phyloP scores from a whole-genome alignment of 78 protist species.

The Abeoforma whisleri region DNA sequence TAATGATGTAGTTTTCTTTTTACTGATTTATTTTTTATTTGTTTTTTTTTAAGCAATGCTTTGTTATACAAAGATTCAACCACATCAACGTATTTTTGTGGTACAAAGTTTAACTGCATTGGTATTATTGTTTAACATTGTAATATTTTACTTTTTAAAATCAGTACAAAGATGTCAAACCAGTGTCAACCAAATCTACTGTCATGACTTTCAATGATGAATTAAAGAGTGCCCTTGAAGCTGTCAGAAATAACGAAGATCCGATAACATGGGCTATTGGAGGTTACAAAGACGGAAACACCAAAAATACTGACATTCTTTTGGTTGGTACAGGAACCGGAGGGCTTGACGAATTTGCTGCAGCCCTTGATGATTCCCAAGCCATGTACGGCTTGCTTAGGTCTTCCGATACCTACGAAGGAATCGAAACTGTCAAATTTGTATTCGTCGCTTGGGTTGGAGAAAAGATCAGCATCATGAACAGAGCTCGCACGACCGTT shows the following conservation, averaged over 20 bases:
- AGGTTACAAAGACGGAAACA: conserved; percentile 13
- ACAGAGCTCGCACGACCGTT: background rate
- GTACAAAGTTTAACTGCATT: too few relatives aligned
- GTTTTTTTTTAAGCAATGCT: too few relatives aligned
- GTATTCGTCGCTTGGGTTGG: conserved; percentile 34
- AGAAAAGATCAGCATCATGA: background rate
- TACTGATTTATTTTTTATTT: too few relatives aligned
- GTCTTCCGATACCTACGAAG: conserved; percentile 37
- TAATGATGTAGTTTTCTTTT: too few relatives aligned
- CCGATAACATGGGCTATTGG: conserved; percentile 18
- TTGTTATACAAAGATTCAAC: too few relatives aligned
- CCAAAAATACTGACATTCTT: background rate
- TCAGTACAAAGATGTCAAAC: conserved; percentile 6
- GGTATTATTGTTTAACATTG: too few relatives aligned
- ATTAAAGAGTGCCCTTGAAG: background rate
- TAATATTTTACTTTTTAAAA: background rate
- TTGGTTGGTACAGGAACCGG: conserved; percentile 29
- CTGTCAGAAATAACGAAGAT: background rate
- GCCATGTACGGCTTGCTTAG: conserved; percentile 25
- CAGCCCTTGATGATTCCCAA: background rate
- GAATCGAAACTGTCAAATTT: conserved; percentile 36
- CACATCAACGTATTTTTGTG: too few relatives aligned
- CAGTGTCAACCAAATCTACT: background rate
- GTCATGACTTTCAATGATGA: background rate
- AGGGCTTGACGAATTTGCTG: background rate